Evolutionary conservation across 805 yeast genomes (phyloP).

Genomic region (Candida maesae): DNA sequence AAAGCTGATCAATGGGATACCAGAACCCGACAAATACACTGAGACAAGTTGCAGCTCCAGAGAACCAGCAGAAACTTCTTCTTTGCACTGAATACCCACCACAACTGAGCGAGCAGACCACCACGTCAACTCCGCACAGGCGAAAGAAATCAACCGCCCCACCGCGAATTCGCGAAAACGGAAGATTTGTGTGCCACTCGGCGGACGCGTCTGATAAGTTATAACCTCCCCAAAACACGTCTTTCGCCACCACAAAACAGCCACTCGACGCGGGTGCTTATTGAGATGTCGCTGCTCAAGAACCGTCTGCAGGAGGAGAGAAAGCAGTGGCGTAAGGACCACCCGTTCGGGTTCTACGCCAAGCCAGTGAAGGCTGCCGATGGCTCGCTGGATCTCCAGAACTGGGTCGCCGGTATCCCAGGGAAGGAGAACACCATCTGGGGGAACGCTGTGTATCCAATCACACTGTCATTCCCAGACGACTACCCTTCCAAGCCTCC

Average conservation of each 20-base stretch:
- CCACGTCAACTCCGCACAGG: too few relatives aligned
- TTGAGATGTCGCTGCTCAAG: constrained; percentile 21
- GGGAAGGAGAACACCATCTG: constrained; percentile 85
- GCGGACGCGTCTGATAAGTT: neutral
- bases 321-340: constrained; percentile 97
- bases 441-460: constrained; percentile 87
- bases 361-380: constrained; percentile 78
- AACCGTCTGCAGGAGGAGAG: constrained; percentile 88
- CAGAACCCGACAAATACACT: too few relatives aligned
- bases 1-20: too few relatives aligned
- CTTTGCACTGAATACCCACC: too few relatives aligned
- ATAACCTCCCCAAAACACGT: neutral
- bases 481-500: constrained; percentile 98
- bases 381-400: constrained; percentile 79
- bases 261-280: too few relatives aligned
- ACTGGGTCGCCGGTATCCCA: constrained; percentile 95
- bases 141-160: too few relatives aligned
- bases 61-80: too few relatives aligned
- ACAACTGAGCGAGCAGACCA: too few relatives aligned
- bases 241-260: too few relatives aligned
- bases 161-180: neutral
- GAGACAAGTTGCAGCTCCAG: too few relatives aligned
- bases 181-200: too few relatives aligned
- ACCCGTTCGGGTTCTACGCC: constrained; percentile 96
- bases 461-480: constrained; percentile 76